A percentile compares a stretch with the other conserved stretches of the same genome.
Conservation (phyloP, 352 stramenopile species). For the Aphanomyces stellatus region DNA sequence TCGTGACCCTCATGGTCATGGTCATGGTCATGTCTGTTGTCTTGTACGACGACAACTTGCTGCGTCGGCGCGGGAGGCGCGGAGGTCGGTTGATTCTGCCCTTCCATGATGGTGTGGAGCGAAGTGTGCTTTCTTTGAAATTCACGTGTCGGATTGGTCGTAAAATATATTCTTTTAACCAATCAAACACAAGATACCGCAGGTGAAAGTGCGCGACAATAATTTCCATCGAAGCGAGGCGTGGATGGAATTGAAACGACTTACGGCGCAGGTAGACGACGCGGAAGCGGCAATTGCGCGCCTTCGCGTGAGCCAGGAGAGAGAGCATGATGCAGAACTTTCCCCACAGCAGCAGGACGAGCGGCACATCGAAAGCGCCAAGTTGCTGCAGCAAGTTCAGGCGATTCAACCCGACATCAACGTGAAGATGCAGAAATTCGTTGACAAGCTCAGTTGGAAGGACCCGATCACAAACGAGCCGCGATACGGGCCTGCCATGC, state of each 20-base stretch:
- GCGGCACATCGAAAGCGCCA: not conserved
- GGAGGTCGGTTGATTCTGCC: not conserved
- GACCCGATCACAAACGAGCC: slow-evolving; percentile 64
- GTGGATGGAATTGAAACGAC: slow-evolving; percentile 16
- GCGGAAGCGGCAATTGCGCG: not conserved
- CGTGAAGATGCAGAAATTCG: slow-evolving; percentile 5
- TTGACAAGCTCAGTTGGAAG: slow-evolving; percentile 4
- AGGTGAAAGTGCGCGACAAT: not conserved
- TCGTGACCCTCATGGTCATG: slow-evolving; percentile 7
- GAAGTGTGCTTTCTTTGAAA: too few species aligned
- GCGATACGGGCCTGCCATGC: slow-evolving; percentile 70
- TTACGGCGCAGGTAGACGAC: slow-evolving; percentile 6
- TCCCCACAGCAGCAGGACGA: not conserved
- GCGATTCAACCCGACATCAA: slow-evolving; percentile 1
- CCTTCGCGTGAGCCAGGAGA: not conserved
- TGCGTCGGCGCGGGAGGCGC: not conserved
- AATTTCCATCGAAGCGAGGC: not conserved
- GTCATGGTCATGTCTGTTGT: slow-evolving; percentile 10
- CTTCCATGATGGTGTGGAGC: not conserved
- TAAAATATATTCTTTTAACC: not conserved
- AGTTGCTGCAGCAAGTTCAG: not conserved
- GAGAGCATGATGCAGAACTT: not conserved
- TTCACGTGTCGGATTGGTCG: too few species aligned
- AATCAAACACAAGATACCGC: too few species aligned
- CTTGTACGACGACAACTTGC: not conserved